Percentiles rank a stretch among this genome's conserved stretches.
These are phyloP conservation scores for Diaporthe citrichinensis DNA, from an alignment of 2,329 filamentous ascomycete species.

Conservation along the genomic window DNA sequence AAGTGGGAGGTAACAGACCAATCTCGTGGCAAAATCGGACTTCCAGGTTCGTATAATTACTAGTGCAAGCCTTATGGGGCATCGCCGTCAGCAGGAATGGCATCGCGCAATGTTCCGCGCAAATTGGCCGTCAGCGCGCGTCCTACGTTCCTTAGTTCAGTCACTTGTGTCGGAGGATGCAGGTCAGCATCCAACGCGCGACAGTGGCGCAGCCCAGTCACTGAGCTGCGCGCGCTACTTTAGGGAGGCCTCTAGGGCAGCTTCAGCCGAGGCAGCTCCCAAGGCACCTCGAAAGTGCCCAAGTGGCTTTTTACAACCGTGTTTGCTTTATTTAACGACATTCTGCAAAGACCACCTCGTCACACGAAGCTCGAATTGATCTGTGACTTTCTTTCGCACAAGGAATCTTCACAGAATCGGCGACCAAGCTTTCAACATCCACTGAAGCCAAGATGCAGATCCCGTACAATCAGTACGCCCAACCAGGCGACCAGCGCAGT, in stretches of 20 bases:
- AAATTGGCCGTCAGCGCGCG: background rate
- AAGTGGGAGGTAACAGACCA: background rate
- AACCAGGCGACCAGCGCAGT: background rate
- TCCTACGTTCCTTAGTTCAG: background rate
- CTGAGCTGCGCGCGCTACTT: slow-evolving; percentile 1
- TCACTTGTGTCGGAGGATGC: background rate
- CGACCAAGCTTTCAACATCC: background rate
- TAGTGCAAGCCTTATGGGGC: background rate
- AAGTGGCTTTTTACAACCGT: background rate
- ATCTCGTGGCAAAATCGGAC: background rate
- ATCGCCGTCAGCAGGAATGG: background rate
- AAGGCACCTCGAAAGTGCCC: background rate
- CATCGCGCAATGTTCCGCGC: background rate
- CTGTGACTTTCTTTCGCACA: too few relatives aligned
- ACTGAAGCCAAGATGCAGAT: slow-evolving; percentile 25
- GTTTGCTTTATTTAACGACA: background rate
- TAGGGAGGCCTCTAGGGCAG: slow-evolving; percentile 22
- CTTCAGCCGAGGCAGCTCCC: slow-evolving; percentile 9
- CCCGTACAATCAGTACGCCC: slow-evolving; percentile 30
- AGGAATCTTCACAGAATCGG: background rate
- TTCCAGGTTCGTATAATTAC: background rate
- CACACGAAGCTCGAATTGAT: background rate
- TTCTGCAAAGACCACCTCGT: background rate
- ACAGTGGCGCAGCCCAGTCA: slow-evolving; percentile 11
- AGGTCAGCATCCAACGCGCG: background rate